phyloP scores from a whole-genome alignment of 176 grass and related monocot species.

The Ananas comosus region DNA sequence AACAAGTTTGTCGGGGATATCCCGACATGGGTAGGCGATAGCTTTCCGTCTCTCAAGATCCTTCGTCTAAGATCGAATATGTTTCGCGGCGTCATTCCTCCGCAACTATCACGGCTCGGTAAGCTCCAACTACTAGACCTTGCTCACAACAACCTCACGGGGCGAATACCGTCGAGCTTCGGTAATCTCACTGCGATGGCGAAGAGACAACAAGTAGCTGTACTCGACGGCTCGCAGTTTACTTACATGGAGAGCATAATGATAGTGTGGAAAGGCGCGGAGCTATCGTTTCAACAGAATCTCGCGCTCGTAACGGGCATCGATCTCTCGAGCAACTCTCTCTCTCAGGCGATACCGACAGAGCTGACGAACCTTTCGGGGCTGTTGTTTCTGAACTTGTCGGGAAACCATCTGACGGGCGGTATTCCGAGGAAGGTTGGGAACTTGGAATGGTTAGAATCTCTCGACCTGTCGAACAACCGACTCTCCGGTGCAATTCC shows the following conservation, averaged over 20 bases:
- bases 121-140: constrained; percentile 57
- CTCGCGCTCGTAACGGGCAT: constrained; percentile 43
- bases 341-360: constrained; percentile 37
- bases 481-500: constrained; percentile 42
- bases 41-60: constrained; percentile 30
- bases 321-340: constrained; percentile 43
- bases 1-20: constrained; percentile 45
- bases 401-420: constrained; percentile 35
- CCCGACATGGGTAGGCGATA: constrained; percentile 42
- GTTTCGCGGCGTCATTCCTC: constrained; percentile 40
- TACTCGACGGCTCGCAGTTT: constrained; percentile 18
- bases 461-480: constrained; percentile 48
- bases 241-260: constrained; percentile 44
- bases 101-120: constrained; percentile 16
- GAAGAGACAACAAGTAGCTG: constrained; percentile 5
- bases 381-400: constrained; percentile 56
- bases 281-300: constrained; percentile 23
- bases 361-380: constrained; percentile 38
- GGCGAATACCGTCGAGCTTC: constrained; percentile 39
- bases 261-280: constrained; percentile 53
- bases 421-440: constrained; percentile 35
- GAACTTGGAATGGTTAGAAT: constrained; percentile 25
- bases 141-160: constrained; percentile 40
- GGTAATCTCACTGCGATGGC: constrained; percentile 46
- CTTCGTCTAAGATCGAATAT: constrained; percentile 45